Base-by-base conservation (phyloP, 2,329 filamentous ascomycete species). In the Fusarium nanum region DNA sequence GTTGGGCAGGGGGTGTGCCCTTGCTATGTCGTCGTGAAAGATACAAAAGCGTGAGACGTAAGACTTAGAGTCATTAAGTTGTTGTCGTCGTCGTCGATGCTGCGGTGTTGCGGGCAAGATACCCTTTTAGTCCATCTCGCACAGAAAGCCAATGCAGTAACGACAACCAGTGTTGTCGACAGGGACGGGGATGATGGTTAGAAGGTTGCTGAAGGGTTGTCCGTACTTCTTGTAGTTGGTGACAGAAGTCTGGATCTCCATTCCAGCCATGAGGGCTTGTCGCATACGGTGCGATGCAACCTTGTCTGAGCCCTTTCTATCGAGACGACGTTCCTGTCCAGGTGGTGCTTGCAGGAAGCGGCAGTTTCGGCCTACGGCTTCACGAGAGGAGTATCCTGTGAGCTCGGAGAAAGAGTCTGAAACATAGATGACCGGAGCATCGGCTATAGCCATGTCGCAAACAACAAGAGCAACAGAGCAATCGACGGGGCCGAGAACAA, bases 221-320 rank as follows among this genome's bases (percentile, higher is more conserved):
- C 94, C 93, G 53, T 92, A 90, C 80, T 93, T 92, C 68, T 91
- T 89, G 78, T 94, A 97, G 77, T 97, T 97, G 76, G 91, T 90
- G 16, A 97, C 77, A 37, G 82, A 75, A 7, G 86, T 70, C 57
- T 86, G 83, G 7, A 87, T 73, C 74, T 89, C 87, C 30, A 76
- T 61, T 44, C 81, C 80, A 5, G 74, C 64, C n/a, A 81, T 77
- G 23, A 88, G 76, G 3, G 86, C 83, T 30, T 80, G 76, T 9
- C 80, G 79, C 80, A 89, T 83, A 44, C 67, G 88, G 37, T 87
- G 83, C 7, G 93, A 84, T 0, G 88, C 87, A 56, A 88, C 84
- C 68, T 90, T 77, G 61, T 76, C 69, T 11, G 65, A 62, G 6
- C 68, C 63, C 48, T 61, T 66, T 20, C 61, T 68, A 16, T 59